phyloP scores from a whole-genome alignment of 2,329 filamentous ascomycete genomes.

The Fusarium succisae region DNA sequence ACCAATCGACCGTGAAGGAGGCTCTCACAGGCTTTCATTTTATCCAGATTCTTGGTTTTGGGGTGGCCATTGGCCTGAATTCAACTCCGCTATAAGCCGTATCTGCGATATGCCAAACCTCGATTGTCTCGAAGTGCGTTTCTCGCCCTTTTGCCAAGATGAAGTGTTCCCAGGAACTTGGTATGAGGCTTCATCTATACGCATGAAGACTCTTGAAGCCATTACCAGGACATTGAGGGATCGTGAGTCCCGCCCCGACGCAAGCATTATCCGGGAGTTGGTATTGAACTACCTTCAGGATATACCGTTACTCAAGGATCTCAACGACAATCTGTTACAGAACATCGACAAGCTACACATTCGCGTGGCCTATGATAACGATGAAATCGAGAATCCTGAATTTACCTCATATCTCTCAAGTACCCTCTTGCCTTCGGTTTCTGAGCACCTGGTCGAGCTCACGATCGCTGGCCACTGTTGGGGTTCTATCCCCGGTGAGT shows the following conservation, averaged over 20 bases:
- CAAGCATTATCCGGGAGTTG: conserved; percentile 17
- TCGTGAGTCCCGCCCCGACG: neutral
- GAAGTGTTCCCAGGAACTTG: fast-evolving
- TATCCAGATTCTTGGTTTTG: neutral
- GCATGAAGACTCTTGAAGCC: too few species aligned
- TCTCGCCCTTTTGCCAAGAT: too few species aligned
- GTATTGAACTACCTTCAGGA: conserved; percentile 36
- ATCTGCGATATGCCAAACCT: conserved; percentile 7
- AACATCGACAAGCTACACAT: conserved; percentile 31
- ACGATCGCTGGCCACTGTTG: conserved; percentile 25
- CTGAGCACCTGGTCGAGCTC: conserved; percentile 32
- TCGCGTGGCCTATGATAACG: neutral
- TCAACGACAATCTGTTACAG: conserved; percentile 12
- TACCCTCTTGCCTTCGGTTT: conserved; percentile 11
- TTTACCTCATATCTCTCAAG: conserved; percentile 13
- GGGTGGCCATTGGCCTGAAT: neutral
- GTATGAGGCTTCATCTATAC: fast-evolving
- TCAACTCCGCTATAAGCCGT: neutral
- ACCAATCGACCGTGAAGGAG: too few species aligned
- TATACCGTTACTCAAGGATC: neutral
- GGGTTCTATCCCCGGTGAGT: conserved; percentile 34
- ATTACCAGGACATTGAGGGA: neutral
- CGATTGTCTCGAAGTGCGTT: too few species aligned
- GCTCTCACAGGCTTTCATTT: fast-evolving
- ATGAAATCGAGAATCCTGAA: neutral